A percentile compares a stretch with the other conserved stretches of the same genome.
Evolutionary conservation across 2,329 filamentous ascomycete genomes (phyloP).

Genomic region (Ophiocordyceps sinensis): DNA sequence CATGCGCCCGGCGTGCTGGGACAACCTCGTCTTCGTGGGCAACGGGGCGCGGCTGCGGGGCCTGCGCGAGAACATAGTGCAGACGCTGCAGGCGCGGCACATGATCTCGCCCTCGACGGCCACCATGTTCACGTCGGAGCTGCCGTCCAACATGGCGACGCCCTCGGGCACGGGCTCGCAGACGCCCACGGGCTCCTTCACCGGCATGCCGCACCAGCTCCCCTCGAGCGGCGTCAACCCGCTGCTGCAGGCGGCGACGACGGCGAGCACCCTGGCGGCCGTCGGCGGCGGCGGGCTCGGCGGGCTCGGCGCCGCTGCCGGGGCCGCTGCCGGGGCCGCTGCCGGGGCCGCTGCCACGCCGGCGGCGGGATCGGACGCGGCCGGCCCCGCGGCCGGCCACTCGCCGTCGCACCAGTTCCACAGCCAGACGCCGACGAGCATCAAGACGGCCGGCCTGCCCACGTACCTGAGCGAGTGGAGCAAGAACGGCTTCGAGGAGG

Average conservation of each 20-base stretch:
- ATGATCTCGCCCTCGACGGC: constrained; percentile 83
- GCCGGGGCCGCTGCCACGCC: constrained; percentile 24
- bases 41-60: constrained; percentile 64
- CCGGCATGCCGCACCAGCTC: constrained; percentile 40
- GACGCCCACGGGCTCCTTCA: constrained; percentile 59
- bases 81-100: constrained; percentile 67
- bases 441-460: constrained; percentile 64
- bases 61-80: constrained; percentile 77
- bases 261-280: constrained; percentile 43
- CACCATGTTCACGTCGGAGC: constrained; percentile 93
- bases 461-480: constrained; percentile 89
- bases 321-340: constrained; percentile 36
- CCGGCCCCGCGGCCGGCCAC: constrained; percentile 16
- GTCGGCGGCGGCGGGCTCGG: constrained; percentile 5
- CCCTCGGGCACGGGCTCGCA: constrained; percentile 82
- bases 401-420: constrained; percentile 36
- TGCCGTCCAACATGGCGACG: constrained; percentile 86
- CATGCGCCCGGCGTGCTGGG: constrained; percentile 80
- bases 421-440: constrained; percentile 64
- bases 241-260: constrained; percentile 81
- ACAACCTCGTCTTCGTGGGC: constrained; percentile 79
- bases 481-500: constrained; percentile 65
- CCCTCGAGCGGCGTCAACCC: constrained; percentile 60
- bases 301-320: constrained; percentile 31
- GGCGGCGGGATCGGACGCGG: constrained; percentile 24